These are phyloP conservation scores for Yarrowia sp. DNA, from an alignment of 805 yeast genomes.

Conservation along the genomic window DNA sequence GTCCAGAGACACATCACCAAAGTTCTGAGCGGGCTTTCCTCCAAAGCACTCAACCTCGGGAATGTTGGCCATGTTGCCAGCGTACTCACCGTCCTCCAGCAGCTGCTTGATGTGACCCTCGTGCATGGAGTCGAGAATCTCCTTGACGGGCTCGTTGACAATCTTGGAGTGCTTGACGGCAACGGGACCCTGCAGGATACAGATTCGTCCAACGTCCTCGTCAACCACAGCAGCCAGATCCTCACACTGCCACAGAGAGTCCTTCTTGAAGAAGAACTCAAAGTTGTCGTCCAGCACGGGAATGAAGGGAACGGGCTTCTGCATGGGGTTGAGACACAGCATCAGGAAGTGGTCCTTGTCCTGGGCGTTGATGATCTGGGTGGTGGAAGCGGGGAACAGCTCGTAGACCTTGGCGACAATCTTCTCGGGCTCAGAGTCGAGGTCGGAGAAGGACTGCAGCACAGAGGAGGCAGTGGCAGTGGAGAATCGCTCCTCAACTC, in stretches of 20 bases:
- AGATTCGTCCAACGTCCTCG: constrained; percentile 97
- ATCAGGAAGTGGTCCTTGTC: constrained; percentile 91
- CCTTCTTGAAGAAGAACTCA: constrained; percentile 96
- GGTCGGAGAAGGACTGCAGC: constrained; percentile 67
- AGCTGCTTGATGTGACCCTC: constrained; percentile 79
- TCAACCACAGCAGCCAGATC: constrained; percentile 93
- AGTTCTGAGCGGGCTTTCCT: constrained; percentile 50
- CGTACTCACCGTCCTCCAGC: constrained; percentile 61
- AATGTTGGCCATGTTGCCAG: constrained; percentile 64
- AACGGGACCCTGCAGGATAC: constrained; percentile 98
- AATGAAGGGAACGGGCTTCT: constrained; percentile 97
- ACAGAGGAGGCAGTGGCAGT: constrained; percentile 52
- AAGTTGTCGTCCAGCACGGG: constrained; percentile 93
- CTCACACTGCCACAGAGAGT: constrained; percentile 98
- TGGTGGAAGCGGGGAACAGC: constrained; percentile 69
- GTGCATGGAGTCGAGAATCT: constrained; percentile 83
- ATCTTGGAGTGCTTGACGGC: constrained; percentile 87
- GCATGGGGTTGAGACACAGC: constrained; percentile 75
- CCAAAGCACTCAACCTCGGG: constrained; percentile 92
- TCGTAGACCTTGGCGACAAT: constrained; percentile 59
- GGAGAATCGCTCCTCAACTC: constrained; percentile 96
- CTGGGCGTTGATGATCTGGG: constrained; percentile 88
- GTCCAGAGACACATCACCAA: constrained; percentile 35
- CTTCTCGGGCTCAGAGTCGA: constrained; percentile 59
- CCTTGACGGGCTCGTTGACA: constrained; percentile 90